Evolutionary conservation across 257 asterid genomes (phyloP).

Genomic region (Capsicum rhomboideum): DNA sequence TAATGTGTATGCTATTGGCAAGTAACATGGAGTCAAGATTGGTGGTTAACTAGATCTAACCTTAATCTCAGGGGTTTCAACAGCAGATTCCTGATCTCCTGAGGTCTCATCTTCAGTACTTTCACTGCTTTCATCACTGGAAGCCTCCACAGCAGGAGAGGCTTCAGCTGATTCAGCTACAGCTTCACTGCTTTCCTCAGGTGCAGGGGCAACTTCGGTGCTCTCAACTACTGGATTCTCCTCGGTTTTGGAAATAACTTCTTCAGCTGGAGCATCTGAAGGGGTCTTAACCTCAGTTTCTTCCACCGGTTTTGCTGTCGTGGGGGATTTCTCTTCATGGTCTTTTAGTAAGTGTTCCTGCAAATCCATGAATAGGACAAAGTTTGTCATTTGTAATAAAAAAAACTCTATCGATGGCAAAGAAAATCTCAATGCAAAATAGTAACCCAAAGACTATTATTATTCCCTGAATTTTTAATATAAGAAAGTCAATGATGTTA

Average conservation of each 20-base stretch:
- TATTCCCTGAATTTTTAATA: background rate
- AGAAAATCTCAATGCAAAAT: background rate
- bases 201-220: constrained; percentile 34
- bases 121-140: constrained; percentile 34
- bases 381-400: background rate
- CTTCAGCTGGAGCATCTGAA: constrained; percentile 24
- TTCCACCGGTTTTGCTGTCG: constrained; percentile 32
- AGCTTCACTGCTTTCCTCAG: constrained; percentile 33
- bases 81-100: constrained; percentile 43
- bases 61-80: constrained; percentile 64
- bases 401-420: background rate
- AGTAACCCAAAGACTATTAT: background rate
- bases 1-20: background rate
- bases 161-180: constrained; percentile 42
- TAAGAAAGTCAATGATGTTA: background rate
- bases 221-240: constrained; percentile 38
- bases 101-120: constrained; percentile 37
- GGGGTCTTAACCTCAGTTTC: constrained; percentile 37
- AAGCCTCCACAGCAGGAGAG: constrained; percentile 34
- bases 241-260: constrained; percentile 28
- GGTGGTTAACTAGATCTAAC: constrained; percentile 16
- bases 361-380: constrained; percentile 4
- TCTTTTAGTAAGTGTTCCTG: constrained; percentile 71
- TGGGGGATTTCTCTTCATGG: constrained; percentile 25
- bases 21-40: background rate